These are phyloP conservation scores for Porodaedalea pini DNA, from an alignment of 1,284 basidiomycete genomes.

Conservation along the genomic window DNA sequence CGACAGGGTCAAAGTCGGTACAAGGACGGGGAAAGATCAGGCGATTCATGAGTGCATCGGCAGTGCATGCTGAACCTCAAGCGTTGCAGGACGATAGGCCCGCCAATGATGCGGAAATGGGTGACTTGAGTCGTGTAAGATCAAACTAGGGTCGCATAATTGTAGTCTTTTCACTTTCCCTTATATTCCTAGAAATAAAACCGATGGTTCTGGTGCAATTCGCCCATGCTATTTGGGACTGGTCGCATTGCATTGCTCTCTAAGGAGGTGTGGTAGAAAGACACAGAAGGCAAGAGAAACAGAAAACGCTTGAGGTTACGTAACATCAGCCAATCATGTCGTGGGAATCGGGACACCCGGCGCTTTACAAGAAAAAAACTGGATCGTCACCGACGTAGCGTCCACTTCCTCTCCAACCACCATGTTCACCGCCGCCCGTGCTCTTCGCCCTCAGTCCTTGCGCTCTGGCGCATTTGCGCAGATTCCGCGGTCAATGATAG, in stretches of 20 bases:
- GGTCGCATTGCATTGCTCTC: too few species aligned
- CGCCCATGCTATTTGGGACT: too few species aligned
- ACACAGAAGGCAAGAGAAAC: neutral
- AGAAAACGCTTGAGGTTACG: neutral
- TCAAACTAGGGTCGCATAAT: too few species aligned
- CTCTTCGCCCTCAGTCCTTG: slow-evolving; percentile 51
- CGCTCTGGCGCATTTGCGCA: slow-evolving; percentile 62
- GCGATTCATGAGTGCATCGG: neutral
- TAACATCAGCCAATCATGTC: neutral
- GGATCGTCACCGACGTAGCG: neutral
- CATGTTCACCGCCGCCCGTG: slow-evolving; percentile 60
- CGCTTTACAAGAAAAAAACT: slow-evolving; percentile 16
- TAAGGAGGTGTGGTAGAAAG: too few species aligned
- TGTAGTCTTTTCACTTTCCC: too few species aligned
- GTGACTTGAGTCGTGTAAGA: neutral
- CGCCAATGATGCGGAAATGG: neutral
- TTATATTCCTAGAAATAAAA: too few species aligned
- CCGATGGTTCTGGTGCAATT: too few species aligned
- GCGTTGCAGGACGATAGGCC: neutral
- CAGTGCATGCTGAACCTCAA: neutral
- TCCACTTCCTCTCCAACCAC: slow-evolving; percentile 43
- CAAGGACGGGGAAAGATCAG: neutral
- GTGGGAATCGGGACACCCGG: slow-evolving; percentile 7
- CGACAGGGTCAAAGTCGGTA: too few species aligned
- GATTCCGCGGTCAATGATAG: slow-evolving; percentile 65